These are phyloP conservation scores for Perilla frutescens DNA, from an alignment of 257 asterid species.

Conservation along the genomic window DNA sequence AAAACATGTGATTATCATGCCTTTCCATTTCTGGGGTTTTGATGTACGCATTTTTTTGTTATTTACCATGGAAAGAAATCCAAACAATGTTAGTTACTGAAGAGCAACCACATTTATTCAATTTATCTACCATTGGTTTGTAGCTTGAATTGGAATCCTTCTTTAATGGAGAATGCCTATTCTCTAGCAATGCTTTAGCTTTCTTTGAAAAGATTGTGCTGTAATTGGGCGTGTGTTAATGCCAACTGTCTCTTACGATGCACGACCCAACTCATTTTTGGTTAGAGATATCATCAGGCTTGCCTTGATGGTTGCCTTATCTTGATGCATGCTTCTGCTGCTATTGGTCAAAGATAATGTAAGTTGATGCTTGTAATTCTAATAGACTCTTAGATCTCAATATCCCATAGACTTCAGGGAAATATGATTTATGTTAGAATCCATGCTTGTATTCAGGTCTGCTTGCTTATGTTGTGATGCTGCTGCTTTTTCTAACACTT, in stretches of 20 bases:
- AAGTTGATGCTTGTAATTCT: constrained; percentile 22
- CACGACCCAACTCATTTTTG: constrained; percentile 22
- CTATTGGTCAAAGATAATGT: constrained; percentile 6
- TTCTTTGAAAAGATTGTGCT: too few species aligned
- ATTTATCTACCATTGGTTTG: constrained; percentile 19
- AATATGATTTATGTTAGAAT: constrained; percentile 6
- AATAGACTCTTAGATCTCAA: not conserved
- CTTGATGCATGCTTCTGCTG: constrained; percentile 17
- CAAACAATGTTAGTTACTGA: not conserved
- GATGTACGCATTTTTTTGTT: not conserved
- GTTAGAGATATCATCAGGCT: not conserved
- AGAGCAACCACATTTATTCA: not conserved
- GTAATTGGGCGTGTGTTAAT: too few species aligned
- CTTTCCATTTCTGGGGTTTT: too few species aligned
- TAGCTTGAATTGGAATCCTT: not conserved
- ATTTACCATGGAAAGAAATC: not conserved
- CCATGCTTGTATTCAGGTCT: not conserved
- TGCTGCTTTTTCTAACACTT: constrained; percentile 17
- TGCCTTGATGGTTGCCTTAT: constrained; percentile 5
- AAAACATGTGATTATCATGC: too few species aligned
- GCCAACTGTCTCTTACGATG: not conserved
- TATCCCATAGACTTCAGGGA: constrained; percentile 5
- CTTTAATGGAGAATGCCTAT: not conserved
- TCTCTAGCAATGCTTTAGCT: not conserved
- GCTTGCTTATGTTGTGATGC: constrained; percentile 1